Evolutionary conservation across 345 rosid genomes (phyloP), one percentile per base, ranked within the genome.

Genomic region (Eucalyptus regnans): DNA sequence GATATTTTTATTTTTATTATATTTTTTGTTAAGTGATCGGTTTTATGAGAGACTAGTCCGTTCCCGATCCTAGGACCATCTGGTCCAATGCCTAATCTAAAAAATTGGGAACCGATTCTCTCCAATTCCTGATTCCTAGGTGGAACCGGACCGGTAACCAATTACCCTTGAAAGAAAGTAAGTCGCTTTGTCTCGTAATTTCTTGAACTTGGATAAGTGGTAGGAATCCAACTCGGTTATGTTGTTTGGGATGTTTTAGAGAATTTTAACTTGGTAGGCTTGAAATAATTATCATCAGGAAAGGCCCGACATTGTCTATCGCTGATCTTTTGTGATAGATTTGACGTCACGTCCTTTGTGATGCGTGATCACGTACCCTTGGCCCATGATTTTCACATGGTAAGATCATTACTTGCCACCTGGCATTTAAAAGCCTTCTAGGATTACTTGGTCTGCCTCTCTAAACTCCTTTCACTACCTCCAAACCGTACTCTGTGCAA

Each of bases 81-180:
- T 0, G 1, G 23, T 52, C 56, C 9, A 18, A 0, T 52, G 56
- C 0, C 58, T 23, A 52, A 52, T 52, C 25, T 4, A 0, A 1
- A 50, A 50, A 50, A 50, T 12, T 1, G 4, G 9, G 56, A 52
- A 52, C 3, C 4, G 7, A 52, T 52, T 52, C 56, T 52, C 12
- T 46, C 1, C 2, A 0, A 17, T 0, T 50, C 18, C 1, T 5
- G 0, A 0, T 15, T 2, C 3, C 3, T 50, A 2, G 52, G 58
- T 1, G 0, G 18, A 52, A 52, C 2, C 10, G 1, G 5, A 8
- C 15, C 50, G 5, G 15, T 6, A 51, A 51, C 1, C 8, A 51
- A 17, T 51, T 51, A 51, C 8, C 0, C 54, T 51, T 0, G 1
- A 7, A 51, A 51, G 2, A 51, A 68, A 5, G 16, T 14, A 62